Evolutionary conservation across 2,329 filamentous ascomycete genomes (phyloP).

Genomic region (Alternaria conjuncta): DNA sequence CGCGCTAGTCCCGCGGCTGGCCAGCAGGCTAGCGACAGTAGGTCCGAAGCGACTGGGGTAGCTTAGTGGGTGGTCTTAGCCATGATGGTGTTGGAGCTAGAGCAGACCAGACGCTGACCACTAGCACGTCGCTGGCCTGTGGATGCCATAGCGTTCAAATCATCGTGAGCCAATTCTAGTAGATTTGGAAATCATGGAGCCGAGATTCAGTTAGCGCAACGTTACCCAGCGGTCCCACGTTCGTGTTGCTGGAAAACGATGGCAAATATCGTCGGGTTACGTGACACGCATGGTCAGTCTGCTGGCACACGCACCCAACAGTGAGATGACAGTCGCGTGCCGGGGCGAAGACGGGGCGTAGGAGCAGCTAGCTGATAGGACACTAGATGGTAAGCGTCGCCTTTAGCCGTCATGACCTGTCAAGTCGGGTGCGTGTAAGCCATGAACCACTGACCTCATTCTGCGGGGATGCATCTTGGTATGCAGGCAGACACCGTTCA

Average conservation of each 20-base stretch:
- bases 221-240: background rate
- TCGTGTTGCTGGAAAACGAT: background rate
- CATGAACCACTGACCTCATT: conserved; percentile 16
- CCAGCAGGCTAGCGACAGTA: conserved; percentile 15
- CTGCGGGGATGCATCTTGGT: conserved; percentile 4
- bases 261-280: background rate
- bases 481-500: conserved; percentile 1
- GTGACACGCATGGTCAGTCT: background rate
- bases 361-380: conserved; percentile 18
- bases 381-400: conserved; percentile 20
- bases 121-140: conserved; percentile 11
- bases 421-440: conserved; percentile 13
- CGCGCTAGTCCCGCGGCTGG: conserved; percentile 24
- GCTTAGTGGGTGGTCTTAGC: conserved; percentile 5
- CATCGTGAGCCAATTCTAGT: conserved; percentile 3
- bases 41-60: conserved; percentile 21
- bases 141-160: conserved; percentile 10
- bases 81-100: conserved; percentile 20
- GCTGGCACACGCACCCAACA: conserved; percentile 7
- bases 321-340: conserved; percentile 3
- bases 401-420: conserved; percentile 20
- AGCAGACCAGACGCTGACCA: conserved; percentile 23
- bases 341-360: conserved; percentile 17
- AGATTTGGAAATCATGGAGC: background rate
- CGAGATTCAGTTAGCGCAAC: conserved; percentile 6